Conservation (phyloP, 192 early-diverging fungal species). For the Mortierella claussenii region DNA sequence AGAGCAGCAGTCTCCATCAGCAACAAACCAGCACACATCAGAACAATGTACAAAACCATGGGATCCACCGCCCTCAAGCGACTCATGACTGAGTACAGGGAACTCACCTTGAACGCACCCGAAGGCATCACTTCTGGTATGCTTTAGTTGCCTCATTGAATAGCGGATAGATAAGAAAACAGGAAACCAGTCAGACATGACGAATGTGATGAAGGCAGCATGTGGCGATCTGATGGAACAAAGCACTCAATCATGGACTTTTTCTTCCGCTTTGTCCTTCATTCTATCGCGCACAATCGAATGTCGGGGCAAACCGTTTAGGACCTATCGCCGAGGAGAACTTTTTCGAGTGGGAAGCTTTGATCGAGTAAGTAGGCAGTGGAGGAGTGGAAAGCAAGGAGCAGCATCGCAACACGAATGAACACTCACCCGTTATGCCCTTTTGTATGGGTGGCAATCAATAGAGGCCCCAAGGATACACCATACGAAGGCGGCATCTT, state of each 20-base stretch:
- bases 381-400: too few species aligned
- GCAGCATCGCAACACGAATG: too few species aligned
- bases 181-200: background rate
- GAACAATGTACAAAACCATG: conserved; percentile 48
- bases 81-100: conserved; percentile 94
- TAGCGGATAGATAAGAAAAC: too few species aligned
- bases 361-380: conserved; percentile 73
- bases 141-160: too few species aligned
- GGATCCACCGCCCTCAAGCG: conserved; percentile 87
- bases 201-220: background rate
- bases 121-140: conserved; percentile 94
- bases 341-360: conserved; percentile 90
- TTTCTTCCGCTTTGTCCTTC: background rate
- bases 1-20: too few species aligned
- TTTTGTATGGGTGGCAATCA: conserved; percentile 51
- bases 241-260: background rate
- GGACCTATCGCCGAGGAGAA: conserved; percentile 86
- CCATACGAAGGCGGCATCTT: conserved; percentile 97
- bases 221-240: background rate
- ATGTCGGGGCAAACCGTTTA: too few species aligned
- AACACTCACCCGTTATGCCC: too few species aligned
- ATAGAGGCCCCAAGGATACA: conserved; percentile 90
- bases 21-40: background rate
- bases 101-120: conserved; percentile 88
- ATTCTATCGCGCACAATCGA: too few species aligned